Evolutionary conservation across 2,329 filamentous ascomycete genomes (phyloP).

Genomic region (Cercospora zeina): DNA sequence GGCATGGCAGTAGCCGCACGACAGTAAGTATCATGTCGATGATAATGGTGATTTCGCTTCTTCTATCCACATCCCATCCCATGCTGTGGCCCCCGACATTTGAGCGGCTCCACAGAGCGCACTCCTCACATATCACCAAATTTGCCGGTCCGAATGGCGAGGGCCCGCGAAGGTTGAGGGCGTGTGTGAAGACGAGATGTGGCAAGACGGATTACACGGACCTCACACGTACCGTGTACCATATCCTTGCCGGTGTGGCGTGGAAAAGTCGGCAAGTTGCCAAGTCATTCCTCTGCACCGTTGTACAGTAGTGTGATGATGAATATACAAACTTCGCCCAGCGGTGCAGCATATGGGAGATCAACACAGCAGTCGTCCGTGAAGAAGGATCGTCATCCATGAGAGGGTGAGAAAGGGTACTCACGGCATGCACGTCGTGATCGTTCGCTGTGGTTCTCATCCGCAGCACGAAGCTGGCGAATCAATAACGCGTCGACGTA

Average conservation of each 20-base stretch:
- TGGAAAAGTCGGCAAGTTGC: slow-evolving; percentile 10
- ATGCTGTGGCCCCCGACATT: background rate
- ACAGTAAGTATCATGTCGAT: slow-evolving; percentile 4
- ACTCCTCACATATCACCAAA: background rate
- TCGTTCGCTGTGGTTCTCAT: background rate
- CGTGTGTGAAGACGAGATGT: slow-evolving; percentile 17
- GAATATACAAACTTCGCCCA: background rate
- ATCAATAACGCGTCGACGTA: background rate
- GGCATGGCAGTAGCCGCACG: background rate
- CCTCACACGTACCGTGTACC: background rate
- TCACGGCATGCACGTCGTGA: background rate
- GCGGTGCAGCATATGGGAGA: background rate
- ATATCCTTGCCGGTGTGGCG: slow-evolving; percentile 9
- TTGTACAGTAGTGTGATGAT: no score
- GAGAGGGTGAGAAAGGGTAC: background rate
- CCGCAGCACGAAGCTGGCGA: background rate
- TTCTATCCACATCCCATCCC: slow-evolving; percentile 9
- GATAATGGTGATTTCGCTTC: background rate
- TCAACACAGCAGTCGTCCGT: background rate
- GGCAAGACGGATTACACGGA: slow-evolving; percentile 18
- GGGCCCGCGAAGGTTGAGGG: slow-evolving; percentile 24
- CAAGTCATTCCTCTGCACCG: background rate
- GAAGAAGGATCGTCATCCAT: slow-evolving; percentile 8
- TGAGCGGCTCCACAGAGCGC: slow-evolving; percentile 13
- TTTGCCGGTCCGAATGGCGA: slow-evolving; percentile 20